phyloP scores from a whole-genome alignment of 2,329 filamentous ascomycete species.

The Phialophora macrospora region DNA sequence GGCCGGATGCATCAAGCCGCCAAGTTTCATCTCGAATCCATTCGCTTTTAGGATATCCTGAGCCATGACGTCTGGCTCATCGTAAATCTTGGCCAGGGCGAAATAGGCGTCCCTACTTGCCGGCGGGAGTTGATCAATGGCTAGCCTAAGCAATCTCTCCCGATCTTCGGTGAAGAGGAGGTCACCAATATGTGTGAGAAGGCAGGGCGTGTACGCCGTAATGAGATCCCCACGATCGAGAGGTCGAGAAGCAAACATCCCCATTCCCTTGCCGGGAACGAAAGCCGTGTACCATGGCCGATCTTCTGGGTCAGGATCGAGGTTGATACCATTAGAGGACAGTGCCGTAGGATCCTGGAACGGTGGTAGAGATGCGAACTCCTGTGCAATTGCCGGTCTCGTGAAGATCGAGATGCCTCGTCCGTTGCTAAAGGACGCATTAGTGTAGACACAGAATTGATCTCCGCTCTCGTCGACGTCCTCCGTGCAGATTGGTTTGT shows the following conservation, averaged over 20 bases:
- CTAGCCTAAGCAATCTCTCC: conserved; percentile 27
- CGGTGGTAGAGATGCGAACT: conserved; percentile 13
- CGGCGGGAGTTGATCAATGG: conserved; percentile 26
- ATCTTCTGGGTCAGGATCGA: not conserved
- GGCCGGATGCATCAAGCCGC: conserved; percentile 29
- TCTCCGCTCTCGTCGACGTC: conserved; percentile 11
- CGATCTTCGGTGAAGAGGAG: conserved; percentile 19
- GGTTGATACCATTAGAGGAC: conserved; percentile 20
- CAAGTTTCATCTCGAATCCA: conserved; percentile 33
- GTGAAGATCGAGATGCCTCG: conserved; percentile 35
- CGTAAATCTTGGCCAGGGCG: conserved; percentile 27
- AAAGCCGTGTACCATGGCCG: conserved; percentile 20
- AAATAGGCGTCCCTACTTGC: conserved; percentile 21
- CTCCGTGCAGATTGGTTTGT: conserved; percentile 28
- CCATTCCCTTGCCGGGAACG: conserved; percentile 29
- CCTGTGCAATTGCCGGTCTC: conserved; percentile 24
- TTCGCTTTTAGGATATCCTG: conserved; percentile 36
- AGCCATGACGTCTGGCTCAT: conserved; percentile 19
- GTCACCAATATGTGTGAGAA: conserved; percentile 30
- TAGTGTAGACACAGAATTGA: conserved; percentile 31
- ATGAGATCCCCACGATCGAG: conserved; percentile 28
- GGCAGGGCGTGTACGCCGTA: conserved; percentile 27
- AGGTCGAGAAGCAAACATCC: conserved; percentile 26
- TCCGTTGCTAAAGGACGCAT: conserved; percentile 29
- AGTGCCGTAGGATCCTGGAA: conserved; percentile 6